Percentiles rank a stretch among this genome's conserved stretches.
phyloP scores from a whole-genome alignment of 441 rosid species.

The Croton laevigatus region DNA sequence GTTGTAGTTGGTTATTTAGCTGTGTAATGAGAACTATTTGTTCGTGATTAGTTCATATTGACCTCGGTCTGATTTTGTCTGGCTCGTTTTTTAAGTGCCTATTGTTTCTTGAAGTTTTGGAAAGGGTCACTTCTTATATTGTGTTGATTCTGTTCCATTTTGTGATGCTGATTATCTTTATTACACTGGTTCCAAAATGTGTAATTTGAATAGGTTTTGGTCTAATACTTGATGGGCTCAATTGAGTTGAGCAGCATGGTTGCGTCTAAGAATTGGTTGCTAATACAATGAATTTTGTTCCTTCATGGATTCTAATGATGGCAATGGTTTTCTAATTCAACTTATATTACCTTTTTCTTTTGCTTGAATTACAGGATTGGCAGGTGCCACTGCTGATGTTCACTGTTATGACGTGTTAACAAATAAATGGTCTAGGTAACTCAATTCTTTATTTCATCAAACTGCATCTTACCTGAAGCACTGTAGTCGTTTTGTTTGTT shows the following conservation, averaged over 20 bases:
- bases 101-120: neutral
- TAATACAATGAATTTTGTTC: neutral
- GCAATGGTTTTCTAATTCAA: slow-evolving; percentile 9
- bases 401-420: slow-evolving; percentile 89
- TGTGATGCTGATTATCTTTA: neutral
- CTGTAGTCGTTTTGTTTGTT: neutral
- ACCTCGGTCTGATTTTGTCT: neutral
- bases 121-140: slow-evolving; percentile 1
- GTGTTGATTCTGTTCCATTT: neutral
- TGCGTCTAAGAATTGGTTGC: neutral
- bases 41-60: slow-evolving; percentile 3
- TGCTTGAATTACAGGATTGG: slow-evolving; percentile 69
- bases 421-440: slow-evolving; percentile 96
- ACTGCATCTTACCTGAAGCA: slow-evolving; percentile 7
- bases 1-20: neutral
- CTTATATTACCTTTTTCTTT: slow-evolving; percentile 22
- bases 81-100: slow-evolving; percentile 2
- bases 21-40: neutral
- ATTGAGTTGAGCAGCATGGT: neutral
- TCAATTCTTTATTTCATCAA: slow-evolving; percentile 9
- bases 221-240: neutral
- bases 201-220: slow-evolving; percentile 1
- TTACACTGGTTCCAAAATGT: neutral
- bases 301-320: neutral
- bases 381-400: slow-evolving; percentile 98